Evolutionary conservation across 2,329 filamentous ascomycete genomes (phyloP).

Genomic region (Talaromyces funiculosus): DNA sequence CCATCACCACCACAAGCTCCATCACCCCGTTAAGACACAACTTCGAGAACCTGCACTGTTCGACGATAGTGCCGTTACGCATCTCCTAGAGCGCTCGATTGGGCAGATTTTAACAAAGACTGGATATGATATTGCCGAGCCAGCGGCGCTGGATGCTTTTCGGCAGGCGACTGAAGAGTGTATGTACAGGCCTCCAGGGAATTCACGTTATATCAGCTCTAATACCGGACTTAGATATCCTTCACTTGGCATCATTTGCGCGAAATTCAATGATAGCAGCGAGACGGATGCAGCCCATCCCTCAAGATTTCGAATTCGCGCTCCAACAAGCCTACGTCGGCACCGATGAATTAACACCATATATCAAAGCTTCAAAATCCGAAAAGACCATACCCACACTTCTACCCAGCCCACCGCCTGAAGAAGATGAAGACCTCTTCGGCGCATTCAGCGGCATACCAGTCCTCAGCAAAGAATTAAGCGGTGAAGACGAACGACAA

Average conservation of each 20-base stretch:
- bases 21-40: conserved; percentile 26
- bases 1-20: conserved; percentile 39
- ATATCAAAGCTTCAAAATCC: conserved; percentile 24
- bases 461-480: conserved; percentile 50
- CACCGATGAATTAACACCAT: conserved; percentile 29
- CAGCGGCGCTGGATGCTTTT: conserved; percentile 54
- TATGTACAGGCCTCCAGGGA: conserved; percentile 32
- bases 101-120: conserved; percentile 45
- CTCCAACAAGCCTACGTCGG: conserved; percentile 28
- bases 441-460: conserved; percentile 29
- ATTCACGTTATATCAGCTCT: not conserved
- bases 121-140: conserved; percentile 52
- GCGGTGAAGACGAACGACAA: conserved; percentile 42
- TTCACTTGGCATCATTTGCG: conserved; percentile 49
- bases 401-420: conserved; percentile 37
- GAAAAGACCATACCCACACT: conserved; percentile 24
- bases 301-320: conserved; percentile 53
- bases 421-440: conserved; percentile 33
- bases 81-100: conserved; percentile 52
- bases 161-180: conserved; percentile 53
- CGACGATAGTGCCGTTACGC: conserved; percentile 50
- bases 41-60: conserved; percentile 39
- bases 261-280: conserved; percentile 54
- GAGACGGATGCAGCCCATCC: conserved; percentile 51
- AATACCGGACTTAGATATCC: conserved; percentile 43